Evolutionary conservation across 331 rosid genomes (phyloP).

Genomic region (Pyrus hybrid): DNA sequence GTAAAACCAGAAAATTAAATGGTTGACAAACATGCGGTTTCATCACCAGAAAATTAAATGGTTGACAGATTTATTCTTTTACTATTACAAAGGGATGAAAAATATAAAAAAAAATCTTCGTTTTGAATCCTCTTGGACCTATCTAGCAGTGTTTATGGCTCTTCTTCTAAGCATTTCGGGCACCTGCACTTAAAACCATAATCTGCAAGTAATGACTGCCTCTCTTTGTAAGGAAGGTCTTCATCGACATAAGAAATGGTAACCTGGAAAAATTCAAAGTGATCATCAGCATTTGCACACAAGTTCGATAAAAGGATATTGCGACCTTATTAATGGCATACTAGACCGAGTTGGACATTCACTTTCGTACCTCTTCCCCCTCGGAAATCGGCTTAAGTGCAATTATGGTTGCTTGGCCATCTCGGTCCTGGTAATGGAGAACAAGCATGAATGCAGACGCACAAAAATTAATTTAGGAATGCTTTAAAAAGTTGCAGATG

Average conservation of each 20-base stretch:
- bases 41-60: not conserved
- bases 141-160: slow-evolving; percentile 12
- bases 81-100: not conserved
- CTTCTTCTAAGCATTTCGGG: slow-evolving; percentile 54
- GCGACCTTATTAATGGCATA: not conserved
- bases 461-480: not conserved
- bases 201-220: slow-evolving; percentile 81
- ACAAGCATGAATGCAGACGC: not conserved
- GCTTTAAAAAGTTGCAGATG: not conserved
- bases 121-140: not conserved
- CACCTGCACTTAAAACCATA: slow-evolving; percentile 77
- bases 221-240: slow-evolving; percentile 64
- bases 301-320: not conserved
- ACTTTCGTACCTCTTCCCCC: slow-evolving; percentile 61
- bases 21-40: not conserved
- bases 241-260: slow-evolving; percentile 90
- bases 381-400: slow-evolving; percentile 48
- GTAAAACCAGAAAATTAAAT: no score
- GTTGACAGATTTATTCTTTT: no score
- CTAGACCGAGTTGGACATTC: not conserved
- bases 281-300: slow-evolving; percentile 4
- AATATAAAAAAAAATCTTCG: not conserved
- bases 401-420: slow-evolving; percentile 85
- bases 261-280: slow-evolving; percentile 46
- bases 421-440: slow-evolving; percentile 60